Conservation (phyloP, 2,329 filamentous ascomycete species). For the Pseudogymnoascus sp. region DNA sequence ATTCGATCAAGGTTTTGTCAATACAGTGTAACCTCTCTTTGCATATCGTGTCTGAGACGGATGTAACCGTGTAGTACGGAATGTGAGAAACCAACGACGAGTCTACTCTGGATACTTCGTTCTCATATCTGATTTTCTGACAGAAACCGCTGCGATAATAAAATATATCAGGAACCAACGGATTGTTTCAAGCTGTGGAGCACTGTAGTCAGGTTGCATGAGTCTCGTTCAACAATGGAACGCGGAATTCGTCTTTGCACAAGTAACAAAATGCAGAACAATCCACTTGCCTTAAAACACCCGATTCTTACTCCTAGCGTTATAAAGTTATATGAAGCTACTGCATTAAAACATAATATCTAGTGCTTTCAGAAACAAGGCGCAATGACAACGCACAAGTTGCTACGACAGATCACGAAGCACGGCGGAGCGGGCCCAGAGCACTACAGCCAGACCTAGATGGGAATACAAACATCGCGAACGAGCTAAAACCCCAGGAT, state of each 20-base stretch:
- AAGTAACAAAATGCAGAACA: not conserved
- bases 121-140: not conserved
- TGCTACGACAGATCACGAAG: not conserved
- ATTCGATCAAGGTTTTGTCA: constrained; percentile 2
- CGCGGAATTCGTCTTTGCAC: not conserved
- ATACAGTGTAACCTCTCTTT: constrained; percentile 8
- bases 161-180: not conserved
- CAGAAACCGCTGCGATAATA: not conserved
- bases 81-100: not conserved
- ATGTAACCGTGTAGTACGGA: not conserved
- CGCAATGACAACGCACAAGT: not conserved
- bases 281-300: not conserved
- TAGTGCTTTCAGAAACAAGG: not conserved
- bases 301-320: not conserved
- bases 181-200: not conserved
- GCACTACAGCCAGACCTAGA: not conserved
- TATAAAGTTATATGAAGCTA: not conserved
- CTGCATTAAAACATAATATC: not conserved
- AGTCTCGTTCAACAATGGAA: not conserved
- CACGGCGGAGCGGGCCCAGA: not conserved
- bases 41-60: not conserved
- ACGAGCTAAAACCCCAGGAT: not conserved
- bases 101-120: not conserved
- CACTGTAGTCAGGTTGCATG: not conserved
- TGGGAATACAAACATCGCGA: not conserved